Base-by-base conservation (phyloP, 495 filamentous ascomycete species). In the Xylaria venustula region DNA sequence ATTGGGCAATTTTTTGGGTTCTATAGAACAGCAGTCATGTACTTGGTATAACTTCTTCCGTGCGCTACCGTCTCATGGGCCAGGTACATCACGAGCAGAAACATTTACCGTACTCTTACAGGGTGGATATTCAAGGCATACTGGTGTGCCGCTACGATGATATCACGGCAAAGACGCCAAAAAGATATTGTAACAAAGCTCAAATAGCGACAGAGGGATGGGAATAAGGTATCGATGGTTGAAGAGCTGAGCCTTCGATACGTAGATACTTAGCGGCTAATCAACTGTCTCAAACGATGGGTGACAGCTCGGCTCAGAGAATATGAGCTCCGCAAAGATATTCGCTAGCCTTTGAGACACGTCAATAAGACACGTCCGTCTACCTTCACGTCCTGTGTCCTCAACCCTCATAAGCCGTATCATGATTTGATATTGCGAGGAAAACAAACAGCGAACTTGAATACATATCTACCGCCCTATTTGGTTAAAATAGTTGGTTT, bases 1-100 rank as follows among this genome's bases (percentile, higher is more conserved):
- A 67, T 65, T 63, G 56, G 66, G 44, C 59, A 54, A 57, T 67
- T 50, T 66, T 65, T 64, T 63, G 45, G 52, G 54, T 62, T 66
- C 63, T 61, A 68, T 69, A 69, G 62, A 71, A 48, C 42, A 53
- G 34, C 23, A 49, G 49, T 60, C 59, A 62, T 65, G 34, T 52
- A 60, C 47, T 52, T 36, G 48, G 57, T 26, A 54, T 37, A 28
- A 48, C 30, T 37, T 53, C 58, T 50, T 36, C 26, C 15, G 15
- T 37, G 22, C 53, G 58, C 25, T 45, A 46, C 50, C 26, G 40
- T 53, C 58, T 44, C 48, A 47, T 48, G 37, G 47, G 28, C 48
- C 41, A 45, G 56, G 48, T 60, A 40, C 26, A 12, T 34, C 26
- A 34, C 46, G 57, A 60, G 58, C 26, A 60, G 19, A 28, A 47